Conservation (phyloP, 2,329 filamentous ascomycete species). For the Amauroascus verrucosus region DNA sequence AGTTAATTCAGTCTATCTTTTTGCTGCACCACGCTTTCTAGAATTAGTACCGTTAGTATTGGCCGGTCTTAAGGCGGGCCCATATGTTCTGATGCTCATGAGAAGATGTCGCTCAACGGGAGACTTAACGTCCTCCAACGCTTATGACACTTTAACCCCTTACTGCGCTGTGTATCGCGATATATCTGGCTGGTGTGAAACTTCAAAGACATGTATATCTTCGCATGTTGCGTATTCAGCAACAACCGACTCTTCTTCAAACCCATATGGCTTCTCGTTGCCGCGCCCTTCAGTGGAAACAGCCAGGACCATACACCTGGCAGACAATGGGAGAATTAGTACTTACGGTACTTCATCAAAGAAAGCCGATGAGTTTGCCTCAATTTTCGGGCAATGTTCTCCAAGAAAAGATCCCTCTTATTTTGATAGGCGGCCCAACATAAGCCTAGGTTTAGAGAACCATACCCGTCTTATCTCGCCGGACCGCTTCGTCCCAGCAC, state of each 20-base stretch:
- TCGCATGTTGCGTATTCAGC: neutral
- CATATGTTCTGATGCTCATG: no score
- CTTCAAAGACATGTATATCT: no score
- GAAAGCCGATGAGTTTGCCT: neutral
- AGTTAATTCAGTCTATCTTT: no score
- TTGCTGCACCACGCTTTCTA: no score
- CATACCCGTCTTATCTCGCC: conserved; percentile 29
- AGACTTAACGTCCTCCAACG: conserved; percentile 16
- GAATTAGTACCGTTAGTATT: no score
- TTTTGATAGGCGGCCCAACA: conserved; percentile 6
- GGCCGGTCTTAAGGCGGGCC: no score
- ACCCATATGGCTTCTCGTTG: neutral
- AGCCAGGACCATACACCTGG: neutral
- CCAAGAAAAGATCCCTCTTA: conserved; percentile 8
- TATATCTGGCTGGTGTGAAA: neutral
- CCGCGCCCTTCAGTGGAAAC: neutral
- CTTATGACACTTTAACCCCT: conserved; percentile 14
- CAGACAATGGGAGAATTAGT: neutral
- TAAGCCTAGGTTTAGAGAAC: neutral
- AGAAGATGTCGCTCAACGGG: conserved; percentile 22
- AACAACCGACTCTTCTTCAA: neutral
- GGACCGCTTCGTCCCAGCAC: conserved; percentile 50
- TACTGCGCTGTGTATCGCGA: conserved; percentile 13
- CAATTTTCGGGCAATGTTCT: neutral
- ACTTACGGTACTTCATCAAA: neutral